Evolutionary conservation across 2,329 filamentous ascomycete genomes (phyloP).

Genomic region (Xylariales sp.): DNA sequence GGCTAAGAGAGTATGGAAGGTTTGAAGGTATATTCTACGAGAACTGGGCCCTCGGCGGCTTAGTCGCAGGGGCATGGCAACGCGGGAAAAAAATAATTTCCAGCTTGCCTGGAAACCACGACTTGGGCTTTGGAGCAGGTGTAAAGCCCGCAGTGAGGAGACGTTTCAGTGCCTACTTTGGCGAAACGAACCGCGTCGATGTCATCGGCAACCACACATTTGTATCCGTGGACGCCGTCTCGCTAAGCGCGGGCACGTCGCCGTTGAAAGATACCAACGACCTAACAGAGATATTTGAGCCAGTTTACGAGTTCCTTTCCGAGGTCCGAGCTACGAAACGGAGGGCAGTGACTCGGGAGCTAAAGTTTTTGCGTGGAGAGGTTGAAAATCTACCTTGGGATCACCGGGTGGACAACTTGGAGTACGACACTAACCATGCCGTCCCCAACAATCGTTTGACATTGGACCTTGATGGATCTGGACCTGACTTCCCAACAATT

Average conservation of each 20-base stretch:
- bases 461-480: constrained; percentile 36
- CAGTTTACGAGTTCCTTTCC: constrained; percentile 72
- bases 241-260: constrained; percentile 68
- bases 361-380: constrained; percentile 61
- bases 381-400: constrained; percentile 49
- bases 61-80: constrained; percentile 51
- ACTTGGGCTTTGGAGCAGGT: constrained; percentile 83
- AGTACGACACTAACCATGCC: constrained; percentile 53
- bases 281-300: constrained; percentile 64
- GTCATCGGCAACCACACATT: constrained; percentile 93
- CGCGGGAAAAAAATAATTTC: constrained; percentile 74
- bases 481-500: constrained; percentile 74
- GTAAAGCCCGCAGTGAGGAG: constrained; percentile 77
- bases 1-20: constrained; percentile 79
- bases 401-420: constrained; percentile 58
- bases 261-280: constrained; percentile 46
- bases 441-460: constrained; percentile 34
- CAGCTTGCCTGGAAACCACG: constrained; percentile 90
- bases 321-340: constrained; percentile 60
- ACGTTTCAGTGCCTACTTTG: constrained; percentile 84
- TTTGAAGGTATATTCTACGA: constrained; percentile 84
- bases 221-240: constrained; percentile 85
- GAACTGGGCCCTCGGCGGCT: constrained; percentile 57
- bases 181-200: constrained; percentile 85
- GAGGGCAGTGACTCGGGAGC: constrained; percentile 63